Percentiles rank a stretch among this genome's conserved stretches.
Evolutionary conservation across 331 rosid species (phyloP).

Genomic region (Rhamnella rubrinervis): DNA sequence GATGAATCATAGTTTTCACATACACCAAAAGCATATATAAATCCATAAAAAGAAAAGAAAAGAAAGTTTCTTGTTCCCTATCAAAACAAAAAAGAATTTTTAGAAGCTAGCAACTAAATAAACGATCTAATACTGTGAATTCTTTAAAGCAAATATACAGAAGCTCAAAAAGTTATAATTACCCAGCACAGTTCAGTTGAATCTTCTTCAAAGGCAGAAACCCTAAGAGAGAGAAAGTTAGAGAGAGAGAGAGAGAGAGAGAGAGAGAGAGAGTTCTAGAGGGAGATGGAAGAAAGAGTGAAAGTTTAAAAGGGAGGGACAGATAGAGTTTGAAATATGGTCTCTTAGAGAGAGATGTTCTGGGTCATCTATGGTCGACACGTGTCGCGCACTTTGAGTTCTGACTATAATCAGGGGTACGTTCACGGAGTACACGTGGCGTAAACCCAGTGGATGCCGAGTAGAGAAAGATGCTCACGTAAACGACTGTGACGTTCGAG

Average conservation of each 20-base stretch:
- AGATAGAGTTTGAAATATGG: conserved; percentile 44
- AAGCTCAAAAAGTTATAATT: neutral
- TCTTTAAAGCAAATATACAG: neutral
- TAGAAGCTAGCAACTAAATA: neutral
- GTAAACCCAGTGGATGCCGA: conserved; percentile 3
- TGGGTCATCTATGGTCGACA: conserved; percentile 32
- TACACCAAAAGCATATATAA: neutral
- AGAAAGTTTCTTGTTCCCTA: neutral
- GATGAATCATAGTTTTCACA: neutral
- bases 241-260: conserved; percentile 10
- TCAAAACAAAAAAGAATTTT: neutral
- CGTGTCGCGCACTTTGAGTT: conserved; percentile 33
- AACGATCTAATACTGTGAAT: conserved; percentile 14
- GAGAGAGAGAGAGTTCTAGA: neutral
- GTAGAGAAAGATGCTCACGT: neutral
- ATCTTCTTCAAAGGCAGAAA: conserved; percentile 31
- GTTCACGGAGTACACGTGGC: conserved; percentile 30
- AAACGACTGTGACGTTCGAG: conserved; percentile 27
- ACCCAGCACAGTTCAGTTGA: conserved; percentile 37
- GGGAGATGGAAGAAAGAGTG: conserved; percentile 7
- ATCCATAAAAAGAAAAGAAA: neutral
- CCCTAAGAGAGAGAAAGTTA: conserved; percentile 42
- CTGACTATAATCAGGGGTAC: conserved; percentile 16
- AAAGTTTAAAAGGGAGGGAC: conserved; percentile 42
- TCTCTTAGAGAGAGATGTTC: conserved; percentile 11